Evolutionary conservation across 768 basidiomycete genomes (phyloP).

Genomic region (Lentinula raphanica): DNA sequence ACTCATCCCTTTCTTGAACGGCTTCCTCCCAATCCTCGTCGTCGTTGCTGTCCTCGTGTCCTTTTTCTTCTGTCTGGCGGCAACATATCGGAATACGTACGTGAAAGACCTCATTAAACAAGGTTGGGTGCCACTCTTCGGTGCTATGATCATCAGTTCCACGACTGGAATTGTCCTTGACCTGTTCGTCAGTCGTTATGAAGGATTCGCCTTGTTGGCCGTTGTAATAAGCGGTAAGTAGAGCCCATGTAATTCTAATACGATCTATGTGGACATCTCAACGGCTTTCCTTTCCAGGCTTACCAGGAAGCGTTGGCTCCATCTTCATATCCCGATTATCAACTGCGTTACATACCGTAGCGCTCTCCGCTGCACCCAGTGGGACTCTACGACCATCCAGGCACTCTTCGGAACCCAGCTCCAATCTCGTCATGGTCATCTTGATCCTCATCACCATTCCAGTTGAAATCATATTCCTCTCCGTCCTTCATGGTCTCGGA

Average conservation of each 20-base stretch:
- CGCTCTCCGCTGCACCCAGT: conserved; percentile 26
- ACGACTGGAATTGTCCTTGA: conserved; percentile 91
- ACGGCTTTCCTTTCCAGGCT: conserved; percentile 35
- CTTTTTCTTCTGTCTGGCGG: conserved; percentile 41
- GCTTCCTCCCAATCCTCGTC: conserved; percentile 57
- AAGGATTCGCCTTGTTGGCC: conserved; percentile 83
- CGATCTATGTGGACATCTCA: neutral
- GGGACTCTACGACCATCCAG: neutral
- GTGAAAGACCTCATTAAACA: conserved; percentile 69
- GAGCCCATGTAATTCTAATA: conserved; percentile 15
- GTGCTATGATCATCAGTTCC: conserved; percentile 84
- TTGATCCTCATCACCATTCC: conserved; percentile 77
- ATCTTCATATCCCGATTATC: conserved; percentile 90
- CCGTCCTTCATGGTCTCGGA: conserved; percentile 55
- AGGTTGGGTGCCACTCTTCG: conserved; percentile 88
- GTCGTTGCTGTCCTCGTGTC: conserved; percentile 44
- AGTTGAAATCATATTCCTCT: conserved; percentile 70
- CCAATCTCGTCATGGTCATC: conserved; percentile 55
- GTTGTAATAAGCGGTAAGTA: conserved; percentile 75
- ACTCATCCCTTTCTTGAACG: conserved; percentile 63
- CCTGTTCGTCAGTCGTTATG: conserved; percentile 78
- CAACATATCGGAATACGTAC: conserved; percentile 61
- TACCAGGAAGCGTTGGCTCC: conserved; percentile 87
- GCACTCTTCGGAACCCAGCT: conserved; percentile 30
- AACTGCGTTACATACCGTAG: conserved; percentile 74